These are phyloP conservation scores for Cutaneotrichosporon sp. DNA, from an alignment of 1,284 basidiomycete genomes.

Conservation along the genomic window DNA sequence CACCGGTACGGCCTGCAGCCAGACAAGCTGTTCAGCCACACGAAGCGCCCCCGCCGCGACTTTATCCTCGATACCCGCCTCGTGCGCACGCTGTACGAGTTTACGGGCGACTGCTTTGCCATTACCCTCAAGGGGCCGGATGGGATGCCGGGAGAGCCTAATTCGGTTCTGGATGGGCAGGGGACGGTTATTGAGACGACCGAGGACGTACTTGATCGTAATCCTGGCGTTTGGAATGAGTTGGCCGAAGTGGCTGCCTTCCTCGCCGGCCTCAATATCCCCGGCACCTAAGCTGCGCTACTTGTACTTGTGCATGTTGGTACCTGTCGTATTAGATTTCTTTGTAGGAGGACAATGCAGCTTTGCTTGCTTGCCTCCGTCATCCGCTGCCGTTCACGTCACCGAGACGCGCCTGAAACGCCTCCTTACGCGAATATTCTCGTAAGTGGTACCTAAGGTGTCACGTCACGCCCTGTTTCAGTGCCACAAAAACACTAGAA, in stretches of 20 bases:
- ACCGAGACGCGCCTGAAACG: neutral
- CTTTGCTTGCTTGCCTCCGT: neutral
- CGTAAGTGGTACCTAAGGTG: neutral
- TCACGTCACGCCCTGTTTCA: neutral
- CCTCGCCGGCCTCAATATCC: slow-evolving; percentile 20
- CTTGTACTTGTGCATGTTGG: neutral
- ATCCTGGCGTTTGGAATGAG: slow-evolving; percentile 14
- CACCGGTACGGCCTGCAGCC: slow-evolving; percentile 48
- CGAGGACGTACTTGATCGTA: slow-evolving; percentile 26
- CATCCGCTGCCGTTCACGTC: neutral
- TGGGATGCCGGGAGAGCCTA: slow-evolving; percentile 37
- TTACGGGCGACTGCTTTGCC: slow-evolving; percentile 48
- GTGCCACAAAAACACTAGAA: neutral
- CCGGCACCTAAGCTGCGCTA: slow-evolving; percentile 15
- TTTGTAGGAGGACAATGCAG: neutral
- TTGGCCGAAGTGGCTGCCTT: slow-evolving; percentile 9
- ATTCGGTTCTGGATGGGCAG: slow-evolving; percentile 46
- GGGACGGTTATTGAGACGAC: slow-evolving; percentile 38
- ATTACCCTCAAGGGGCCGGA: slow-evolving; percentile 49
- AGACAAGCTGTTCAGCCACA: slow-evolving; percentile 47
- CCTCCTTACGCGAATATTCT: neutral
- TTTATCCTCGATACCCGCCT: slow-evolving; percentile 44
- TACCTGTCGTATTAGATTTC: neutral
- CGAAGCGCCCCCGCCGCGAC: slow-evolving; percentile 44
- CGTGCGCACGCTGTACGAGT: slow-evolving; percentile 48